Evolutionary conservation across 2,329 filamentous ascomycete species (phyloP).

Genomic region (Sclerotinia borealis): DNA sequence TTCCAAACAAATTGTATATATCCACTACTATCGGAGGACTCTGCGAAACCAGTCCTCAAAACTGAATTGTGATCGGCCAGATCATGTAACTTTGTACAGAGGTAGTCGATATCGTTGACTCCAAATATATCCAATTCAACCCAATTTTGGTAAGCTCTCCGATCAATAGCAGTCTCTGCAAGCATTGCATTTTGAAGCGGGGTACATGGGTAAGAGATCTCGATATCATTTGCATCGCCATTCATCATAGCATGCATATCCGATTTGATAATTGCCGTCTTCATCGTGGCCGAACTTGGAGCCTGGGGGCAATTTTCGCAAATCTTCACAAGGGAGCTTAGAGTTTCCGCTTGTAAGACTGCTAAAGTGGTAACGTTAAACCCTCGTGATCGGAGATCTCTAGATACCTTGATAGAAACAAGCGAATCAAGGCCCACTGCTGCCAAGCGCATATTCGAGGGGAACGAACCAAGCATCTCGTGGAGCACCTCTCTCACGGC

Average conservation of each 20-base stretch:
- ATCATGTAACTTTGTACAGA: constrained; percentile 44
- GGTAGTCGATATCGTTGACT: constrained; percentile 31
- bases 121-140: constrained; percentile 50
- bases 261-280: background rate
- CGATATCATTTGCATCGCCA: constrained; percentile 37
- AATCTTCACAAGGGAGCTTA: constrained; percentile 35
- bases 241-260: constrained; percentile 13
- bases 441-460: constrained; percentile 39
- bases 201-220: constrained; percentile 54
- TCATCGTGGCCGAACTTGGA: background rate
- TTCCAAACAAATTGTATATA: constrained; percentile 63
- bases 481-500: constrained; percentile 19
- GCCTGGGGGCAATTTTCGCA: constrained; percentile 26
- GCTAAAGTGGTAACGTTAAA: constrained; percentile 51
- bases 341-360: constrained; percentile 52
- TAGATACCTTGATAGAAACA: constrained; percentile 56
- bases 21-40: constrained; percentile 38
- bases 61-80: constrained; percentile 56
- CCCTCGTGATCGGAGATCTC: constrained; percentile 52
- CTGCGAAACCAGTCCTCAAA: constrained; percentile 66
- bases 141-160: constrained; percentile 70
- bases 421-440: constrained; percentile 62
- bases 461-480: constrained; percentile 26
- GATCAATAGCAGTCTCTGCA: constrained; percentile 57
- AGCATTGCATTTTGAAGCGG: constrained; percentile 76